phyloP scores from a whole-genome alignment of 164 flowering plant genomes.

The Kalanchoe fedtschenkoi region DNA sequence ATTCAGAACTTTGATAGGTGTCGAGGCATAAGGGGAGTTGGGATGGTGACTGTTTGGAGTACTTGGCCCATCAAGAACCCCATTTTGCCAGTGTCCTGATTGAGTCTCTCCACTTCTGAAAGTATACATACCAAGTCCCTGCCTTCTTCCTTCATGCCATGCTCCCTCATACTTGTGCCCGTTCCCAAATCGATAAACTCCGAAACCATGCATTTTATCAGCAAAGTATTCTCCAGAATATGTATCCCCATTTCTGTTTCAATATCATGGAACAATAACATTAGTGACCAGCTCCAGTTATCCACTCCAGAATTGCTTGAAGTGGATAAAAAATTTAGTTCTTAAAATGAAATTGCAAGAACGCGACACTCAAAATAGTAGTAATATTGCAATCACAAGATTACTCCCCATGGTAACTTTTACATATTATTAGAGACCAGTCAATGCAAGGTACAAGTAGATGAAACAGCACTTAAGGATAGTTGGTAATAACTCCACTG shows the following conservation, averaged over 20 bases:
- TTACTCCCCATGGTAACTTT: too few species aligned
- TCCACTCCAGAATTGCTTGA: too few species aligned
- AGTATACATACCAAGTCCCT: conserved; percentile 78
- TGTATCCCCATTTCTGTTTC: conserved; percentile 74
- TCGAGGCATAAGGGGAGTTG: conserved; percentile 51
- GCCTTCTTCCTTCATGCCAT: conserved; percentile 89
- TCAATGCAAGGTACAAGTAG: too few species aligned
- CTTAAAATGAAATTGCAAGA: too few species aligned
- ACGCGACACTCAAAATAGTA: too few species aligned
- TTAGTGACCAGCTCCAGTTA: too few species aligned
- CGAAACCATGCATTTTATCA: conserved; percentile 97
- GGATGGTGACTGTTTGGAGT: conserved; percentile 40
- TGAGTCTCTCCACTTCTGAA: conserved; percentile 76
- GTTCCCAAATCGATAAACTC: conserved; percentile 74
- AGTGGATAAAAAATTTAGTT: too few species aligned
- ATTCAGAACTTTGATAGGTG: conserved; percentile 50
- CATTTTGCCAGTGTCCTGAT: conserved; percentile 88
- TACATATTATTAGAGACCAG: too few species aligned
- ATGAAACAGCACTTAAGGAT: too few species aligned
- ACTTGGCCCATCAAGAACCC: conserved; percentile 37
- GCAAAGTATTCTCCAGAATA: conserved; percentile 96
- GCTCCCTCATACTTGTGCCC: conserved; percentile 86
- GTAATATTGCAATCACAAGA: too few species aligned
- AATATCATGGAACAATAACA: not conserved
- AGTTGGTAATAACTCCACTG: too few species aligned